A percentile compares a stretch with the other conserved stretches of the same genome.
These are phyloP conservation scores for Blastobotrys robertii DNA, from an alignment of 805 yeast species.

Conservation along the genomic window DNA sequence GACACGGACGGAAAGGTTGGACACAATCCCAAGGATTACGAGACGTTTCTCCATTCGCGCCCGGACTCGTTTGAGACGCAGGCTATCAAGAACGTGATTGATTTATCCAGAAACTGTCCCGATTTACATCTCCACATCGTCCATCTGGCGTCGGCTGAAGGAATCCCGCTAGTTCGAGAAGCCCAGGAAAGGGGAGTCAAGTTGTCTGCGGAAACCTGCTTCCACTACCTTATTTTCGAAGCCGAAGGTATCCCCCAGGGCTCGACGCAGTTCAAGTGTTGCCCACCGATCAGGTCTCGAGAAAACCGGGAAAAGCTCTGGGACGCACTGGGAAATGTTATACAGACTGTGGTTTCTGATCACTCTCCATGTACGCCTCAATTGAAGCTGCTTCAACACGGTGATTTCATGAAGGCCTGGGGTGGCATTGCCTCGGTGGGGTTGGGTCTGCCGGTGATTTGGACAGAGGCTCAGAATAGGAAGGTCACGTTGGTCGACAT, in stretches of 20 bases:
- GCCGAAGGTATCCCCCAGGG: constrained; percentile 73
- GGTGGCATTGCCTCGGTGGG: constrained; percentile 95
- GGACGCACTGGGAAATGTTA: constrained; percentile 58
- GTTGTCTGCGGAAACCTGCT: constrained; percentile 85
- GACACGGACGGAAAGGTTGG: constrained; percentile 9
- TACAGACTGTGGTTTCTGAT: constrained; percentile 84
- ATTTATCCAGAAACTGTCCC: constrained; percentile 41
- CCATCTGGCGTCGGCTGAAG: constrained; percentile 79
- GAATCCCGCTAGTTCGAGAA: constrained; percentile 57
- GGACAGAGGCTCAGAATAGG: constrained; percentile 52
- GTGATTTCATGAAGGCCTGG: constrained; percentile 91
- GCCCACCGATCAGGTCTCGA: constrained; percentile 85
- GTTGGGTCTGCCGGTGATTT: constrained; percentile 71
- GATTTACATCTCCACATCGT: constrained; percentile 63
- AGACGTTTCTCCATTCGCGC: constrained; percentile 69
- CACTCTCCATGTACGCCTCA: constrained; percentile 96
- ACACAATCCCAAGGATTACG: constrained; percentile 51
- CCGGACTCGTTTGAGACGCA: constrained; percentile 84
- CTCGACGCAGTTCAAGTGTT: constrained; percentile 81
- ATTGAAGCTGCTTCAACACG: constrained; percentile 67
- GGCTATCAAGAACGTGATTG: constrained; percentile 66
- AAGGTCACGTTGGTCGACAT: constrained; percentile 47
- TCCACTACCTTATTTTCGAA: constrained; percentile 72
- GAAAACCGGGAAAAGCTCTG: constrained; percentile 64
- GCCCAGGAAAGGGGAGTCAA: constrained; percentile 41